Evolutionary conservation across 345 rosid genomes (phyloP).

Genomic region (Triadica sebifera): DNA sequence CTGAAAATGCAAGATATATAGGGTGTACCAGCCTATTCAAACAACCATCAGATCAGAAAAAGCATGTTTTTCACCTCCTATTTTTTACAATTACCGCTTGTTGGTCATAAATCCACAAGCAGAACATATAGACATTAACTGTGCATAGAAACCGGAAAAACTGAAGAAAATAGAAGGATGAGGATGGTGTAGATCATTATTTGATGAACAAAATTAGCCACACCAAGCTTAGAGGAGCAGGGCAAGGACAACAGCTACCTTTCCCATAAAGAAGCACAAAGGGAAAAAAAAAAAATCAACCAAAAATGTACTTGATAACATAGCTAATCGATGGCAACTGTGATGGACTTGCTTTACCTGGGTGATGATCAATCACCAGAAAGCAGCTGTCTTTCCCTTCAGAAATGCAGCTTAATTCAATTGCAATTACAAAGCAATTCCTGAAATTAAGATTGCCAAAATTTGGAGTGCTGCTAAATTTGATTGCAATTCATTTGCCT

Average conservation of each 20-base stretch:
- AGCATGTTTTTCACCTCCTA: background rate
- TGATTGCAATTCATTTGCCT: background rate
- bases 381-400: constrained; percentile 3
- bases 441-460: constrained; percentile 7
- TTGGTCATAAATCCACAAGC: background rate
- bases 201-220: background rate
- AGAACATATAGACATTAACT: background rate
- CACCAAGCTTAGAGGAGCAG: constrained; percentile 1
- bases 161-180: background rate
- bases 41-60: background rate
- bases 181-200: background rate
- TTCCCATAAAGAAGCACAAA: constrained; percentile 12
- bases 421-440: background rate
- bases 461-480: constrained; percentile 1
- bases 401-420: background rate
- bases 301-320: constrained; percentile 9
- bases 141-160: no score
- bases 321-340: background rate
- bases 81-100: background rate
- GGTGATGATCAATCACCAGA: constrained; percentile 12
- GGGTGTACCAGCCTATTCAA: background rate
- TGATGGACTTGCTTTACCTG: constrained; percentile 3
- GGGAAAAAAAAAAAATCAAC: constrained; percentile 8
- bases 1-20: no score
- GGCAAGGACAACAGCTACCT: constrained; percentile 12